Base-by-base conservation (phyloP, 2,329 filamentous ascomycete species). In the Neophaeococcomyces mojaviensis region DNA sequence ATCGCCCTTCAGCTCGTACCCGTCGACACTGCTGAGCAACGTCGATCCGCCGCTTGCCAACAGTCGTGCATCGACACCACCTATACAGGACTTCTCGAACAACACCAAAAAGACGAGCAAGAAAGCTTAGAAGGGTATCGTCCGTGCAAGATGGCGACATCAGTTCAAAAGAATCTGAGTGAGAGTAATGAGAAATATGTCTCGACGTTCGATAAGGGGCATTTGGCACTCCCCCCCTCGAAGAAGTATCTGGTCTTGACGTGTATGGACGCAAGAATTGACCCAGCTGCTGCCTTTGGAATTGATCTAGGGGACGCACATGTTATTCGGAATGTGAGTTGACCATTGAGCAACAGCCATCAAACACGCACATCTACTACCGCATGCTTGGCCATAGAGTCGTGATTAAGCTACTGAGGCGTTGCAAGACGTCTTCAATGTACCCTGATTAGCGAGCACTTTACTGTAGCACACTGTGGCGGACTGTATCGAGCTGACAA, bases 241-340 rank as follows among this genome's bases (percentile, higher is more conserved):
- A 84, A 83, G 65, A 77, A 82, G 56, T 85, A 85, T 58, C 69
- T 79, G 6, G 68, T 84, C 52, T 74, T 90, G 36, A 86, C 84
- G 0, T 92, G 86, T 65, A 92, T 92, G 85, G 86, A 92, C 59
- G 83, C 86, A 4, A 79, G 86, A 10, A 71, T 72, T 62, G 74
- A 90, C 56, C 79, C 86, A 0, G 74, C 78, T 2, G 68, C 75
- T 10, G 82, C 82, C 1, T 82, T 88, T 44, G 82, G 81, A 7
- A 82, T 89, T 47, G 68, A 74, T 16, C 74, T 86, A 15, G 86
- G 86, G 33, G 84, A 88, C 53, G 86, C 86, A 0, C 86, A 92
- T 63, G 78, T 88, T 26, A 82, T 88, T 49, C 79, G 85, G 48
- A 89, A 88, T 56, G 54, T 56, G 40, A 47, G 49, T 37, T n/a